phyloP scores from a whole-genome alignment of 2,329 filamentous ascomycete genomes.

The Sphaceloma murrayae region DNA sequence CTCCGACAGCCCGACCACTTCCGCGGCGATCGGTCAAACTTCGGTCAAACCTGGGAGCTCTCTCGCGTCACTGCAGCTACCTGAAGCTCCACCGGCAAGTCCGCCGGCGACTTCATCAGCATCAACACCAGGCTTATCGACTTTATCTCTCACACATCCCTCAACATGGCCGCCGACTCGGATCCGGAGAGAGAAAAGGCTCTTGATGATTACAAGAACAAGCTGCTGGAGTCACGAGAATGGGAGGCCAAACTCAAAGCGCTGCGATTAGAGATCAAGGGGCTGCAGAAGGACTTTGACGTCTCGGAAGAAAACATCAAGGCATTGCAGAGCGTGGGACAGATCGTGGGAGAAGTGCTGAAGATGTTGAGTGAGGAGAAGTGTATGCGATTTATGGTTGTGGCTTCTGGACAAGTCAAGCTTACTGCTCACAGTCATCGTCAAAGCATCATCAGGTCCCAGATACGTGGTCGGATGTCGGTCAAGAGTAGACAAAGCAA shows the following conservation, averaged over 20 bases:
- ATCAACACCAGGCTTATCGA: background rate
- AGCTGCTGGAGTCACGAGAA: constrained; percentile 80
- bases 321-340: constrained; percentile 93
- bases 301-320: constrained; percentile 99
- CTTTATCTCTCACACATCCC: constrained; percentile 1
- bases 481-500: constrained; percentile 94
- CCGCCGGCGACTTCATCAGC: background rate
- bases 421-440: constrained; percentile 59
- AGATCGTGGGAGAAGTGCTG: constrained; percentile 97
- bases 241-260: constrained; percentile 98
- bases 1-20: background rate
- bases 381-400: constrained; percentile 55
- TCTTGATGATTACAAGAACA: constrained; percentile 44
- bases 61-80: background rate
- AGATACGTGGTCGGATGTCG: constrained; percentile 97
- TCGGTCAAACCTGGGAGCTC: background rate
- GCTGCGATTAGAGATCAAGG: constrained; percentile 90
- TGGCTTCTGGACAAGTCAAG: background rate
- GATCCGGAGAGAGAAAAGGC: constrained; percentile 45
- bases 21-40: background rate
- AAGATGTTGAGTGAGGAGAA: constrained; percentile 98
- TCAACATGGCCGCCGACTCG: constrained; percentile 15
- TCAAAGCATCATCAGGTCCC: constrained; percentile 94
- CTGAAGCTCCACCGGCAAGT: background rate
- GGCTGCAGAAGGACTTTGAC: constrained; percentile 87